These are phyloP conservation scores for Colletotrichum lini DNA, from an alignment of 2,329 filamentous ascomycete genomes.

Conservation along the genomic window DNA sequence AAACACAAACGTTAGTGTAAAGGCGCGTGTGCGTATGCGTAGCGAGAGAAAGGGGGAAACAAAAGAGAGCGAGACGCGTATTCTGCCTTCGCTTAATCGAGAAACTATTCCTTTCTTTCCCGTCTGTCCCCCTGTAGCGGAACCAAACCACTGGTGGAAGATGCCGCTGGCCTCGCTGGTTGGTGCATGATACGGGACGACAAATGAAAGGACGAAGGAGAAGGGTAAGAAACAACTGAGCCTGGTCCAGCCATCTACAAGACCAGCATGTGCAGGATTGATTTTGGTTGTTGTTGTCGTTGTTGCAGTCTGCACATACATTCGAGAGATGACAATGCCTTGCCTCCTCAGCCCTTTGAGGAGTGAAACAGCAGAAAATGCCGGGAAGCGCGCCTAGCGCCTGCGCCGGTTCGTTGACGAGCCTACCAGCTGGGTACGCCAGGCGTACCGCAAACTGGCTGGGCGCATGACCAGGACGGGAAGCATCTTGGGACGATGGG, in stretches of 20 bases:
- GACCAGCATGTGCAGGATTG: constrained; percentile 10
- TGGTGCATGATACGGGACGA: background rate
- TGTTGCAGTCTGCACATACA: background rate
- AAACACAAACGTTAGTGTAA: background rate
- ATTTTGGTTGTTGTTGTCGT: background rate
- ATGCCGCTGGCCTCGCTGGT: constrained; percentile 19
- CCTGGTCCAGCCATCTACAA: constrained; percentile 7
- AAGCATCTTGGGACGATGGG: background rate
- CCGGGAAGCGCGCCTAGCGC: background rate
- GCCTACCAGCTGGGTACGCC: constrained; percentile 30
- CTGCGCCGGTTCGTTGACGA: constrained; percentile 29
- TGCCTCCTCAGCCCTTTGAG: constrained; percentile 11
- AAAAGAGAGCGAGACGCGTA: constrained; percentile 18
- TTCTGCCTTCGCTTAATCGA: constrained; percentile 34
- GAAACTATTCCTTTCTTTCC: constrained; percentile 15
- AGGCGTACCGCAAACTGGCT: constrained; percentile 30
- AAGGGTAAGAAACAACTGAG: background rate
- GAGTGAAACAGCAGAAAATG: constrained; percentile 5
- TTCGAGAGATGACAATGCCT: constrained; percentile 15
- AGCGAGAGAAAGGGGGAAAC: background rate
- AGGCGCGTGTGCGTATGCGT: constrained; percentile 12
- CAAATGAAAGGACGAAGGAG: constrained; percentile 1
- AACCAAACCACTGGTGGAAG: constrained; percentile 11
- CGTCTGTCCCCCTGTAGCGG: background rate
- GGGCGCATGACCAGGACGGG: constrained; percentile 16